Percentiles rank a stretch among this genome's conserved stretches.
Conservation (phyloP, 306 rosid species). For the Malus sylvestris region DNA sequence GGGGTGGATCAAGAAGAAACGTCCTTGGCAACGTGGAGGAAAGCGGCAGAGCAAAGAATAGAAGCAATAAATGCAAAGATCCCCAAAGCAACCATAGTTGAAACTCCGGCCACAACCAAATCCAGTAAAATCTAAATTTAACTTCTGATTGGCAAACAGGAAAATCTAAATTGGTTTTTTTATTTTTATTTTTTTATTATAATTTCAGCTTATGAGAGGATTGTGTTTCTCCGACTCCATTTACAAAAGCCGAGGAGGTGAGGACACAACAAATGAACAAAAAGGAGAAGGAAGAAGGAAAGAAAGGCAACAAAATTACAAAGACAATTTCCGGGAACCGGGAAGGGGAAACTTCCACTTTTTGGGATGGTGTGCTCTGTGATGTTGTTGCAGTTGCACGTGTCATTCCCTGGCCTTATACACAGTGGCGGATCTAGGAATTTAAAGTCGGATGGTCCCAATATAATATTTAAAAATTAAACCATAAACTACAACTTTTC, state of each 20-base stretch:
- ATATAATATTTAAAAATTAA: too few relatives aligned
- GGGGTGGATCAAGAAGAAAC: slow-evolving; percentile 30
- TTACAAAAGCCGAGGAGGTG: neutral
- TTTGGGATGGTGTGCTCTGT: neutral
- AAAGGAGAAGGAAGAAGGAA: neutral
- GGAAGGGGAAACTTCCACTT: neutral
- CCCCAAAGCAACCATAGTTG: slow-evolving; percentile 48
- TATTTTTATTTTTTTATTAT: neutral
- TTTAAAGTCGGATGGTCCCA: too few relatives aligned
- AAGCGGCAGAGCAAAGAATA: slow-evolving; percentile 64
- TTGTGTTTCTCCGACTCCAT: neutral
- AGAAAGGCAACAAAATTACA: neutral
- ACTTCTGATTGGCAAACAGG: neutral
- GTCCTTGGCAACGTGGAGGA: slow-evolving; percentile 48
- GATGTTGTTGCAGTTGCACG: neutral
- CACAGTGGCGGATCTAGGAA: too few relatives aligned
- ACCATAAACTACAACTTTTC: too few relatives aligned
- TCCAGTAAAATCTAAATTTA: slow-evolving; percentile 22
- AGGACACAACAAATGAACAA: neutral
- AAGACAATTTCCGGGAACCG: neutral
- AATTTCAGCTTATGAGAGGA: neutral
- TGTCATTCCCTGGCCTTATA: neutral
- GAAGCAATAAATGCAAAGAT: slow-evolving; percentile 57
- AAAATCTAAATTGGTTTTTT: neutral
- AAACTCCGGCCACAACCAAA: slow-evolving; percentile 60